A percentile compares a stretch with the other conserved stretches of the same genome.
These are phyloP conservation scores for Acanthamoeba royreba DNA, from an alignment of 208 protist genomes.

Conservation along the genomic window DNA sequence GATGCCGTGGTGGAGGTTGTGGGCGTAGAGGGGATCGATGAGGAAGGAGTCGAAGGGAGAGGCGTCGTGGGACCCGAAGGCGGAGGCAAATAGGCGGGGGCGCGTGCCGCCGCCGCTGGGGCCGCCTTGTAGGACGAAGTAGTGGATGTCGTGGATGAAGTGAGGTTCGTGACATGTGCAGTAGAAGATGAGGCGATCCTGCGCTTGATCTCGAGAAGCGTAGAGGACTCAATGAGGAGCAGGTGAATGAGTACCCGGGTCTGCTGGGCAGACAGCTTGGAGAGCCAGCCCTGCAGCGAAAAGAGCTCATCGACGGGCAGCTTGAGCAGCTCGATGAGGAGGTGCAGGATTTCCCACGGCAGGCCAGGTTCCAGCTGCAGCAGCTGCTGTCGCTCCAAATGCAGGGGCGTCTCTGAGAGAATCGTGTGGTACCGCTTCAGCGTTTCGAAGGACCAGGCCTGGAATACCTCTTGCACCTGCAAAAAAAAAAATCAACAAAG, in stretches of 20 bases:
- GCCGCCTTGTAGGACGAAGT: too few species aligned
- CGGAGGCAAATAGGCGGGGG: not conserved
- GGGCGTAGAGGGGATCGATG: not conserved
- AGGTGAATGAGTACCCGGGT: slow-evolving; percentile 54
- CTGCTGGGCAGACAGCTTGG: slow-evolving; percentile 48
- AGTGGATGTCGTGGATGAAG: not conserved
- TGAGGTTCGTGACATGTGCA: not conserved
- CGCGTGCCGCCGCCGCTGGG: not conserved
- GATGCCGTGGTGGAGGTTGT: not conserved
- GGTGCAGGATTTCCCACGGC: slow-evolving; percentile 63
- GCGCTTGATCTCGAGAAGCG: slow-evolving; percentile 57
- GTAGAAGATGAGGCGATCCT: slow-evolving; percentile 29
- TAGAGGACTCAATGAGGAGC: slow-evolving; percentile 60
- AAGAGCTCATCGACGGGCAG: slow-evolving; percentile 58
- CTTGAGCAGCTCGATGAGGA: slow-evolving; percentile 60
- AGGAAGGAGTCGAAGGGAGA: not conserved
- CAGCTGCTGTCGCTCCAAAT: slow-evolving; percentile 59
- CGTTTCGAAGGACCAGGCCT: slow-evolving; percentile 35
- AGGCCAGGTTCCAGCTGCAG: slow-evolving; percentile 57
- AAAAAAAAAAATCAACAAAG: not conserved
- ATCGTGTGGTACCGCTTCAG: slow-evolving; percentile 42
- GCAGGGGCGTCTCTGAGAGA: slow-evolving; percentile 54
- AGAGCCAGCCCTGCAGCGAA: slow-evolving; percentile 59
- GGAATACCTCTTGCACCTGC: slow-evolving; percentile 62
- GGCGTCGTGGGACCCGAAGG: not conserved